These are phyloP conservation scores for Tylopilus plumbeoviolaceoides DNA, from an alignment of 768 basidiomycete species.

Conservation along the genomic window DNA sequence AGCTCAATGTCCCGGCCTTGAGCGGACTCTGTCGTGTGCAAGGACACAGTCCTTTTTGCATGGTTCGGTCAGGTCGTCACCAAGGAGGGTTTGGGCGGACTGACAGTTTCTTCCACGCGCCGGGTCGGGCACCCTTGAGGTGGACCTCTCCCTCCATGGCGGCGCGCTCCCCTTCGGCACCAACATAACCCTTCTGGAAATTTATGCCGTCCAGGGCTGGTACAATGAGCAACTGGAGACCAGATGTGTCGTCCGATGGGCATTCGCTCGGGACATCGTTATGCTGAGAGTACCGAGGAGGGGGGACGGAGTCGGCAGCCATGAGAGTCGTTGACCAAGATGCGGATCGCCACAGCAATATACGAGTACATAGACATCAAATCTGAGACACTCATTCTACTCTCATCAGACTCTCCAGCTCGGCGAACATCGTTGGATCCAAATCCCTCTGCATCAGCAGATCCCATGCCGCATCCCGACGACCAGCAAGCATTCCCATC, in stretches of 20 bases:
- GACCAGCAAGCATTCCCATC: conserved; percentile 68
- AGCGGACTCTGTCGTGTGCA: conserved; percentile 65
- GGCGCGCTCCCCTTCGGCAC: conserved; percentile 77
- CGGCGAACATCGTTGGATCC: conserved; percentile 70
- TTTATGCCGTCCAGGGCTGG: conserved; percentile 65
- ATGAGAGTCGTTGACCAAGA: conserved; percentile 12
- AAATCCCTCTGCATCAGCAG: conserved; percentile 69
- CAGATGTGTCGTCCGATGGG: conserved; percentile 19
- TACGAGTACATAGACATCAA: conserved; percentile 2
- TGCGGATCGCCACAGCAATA: conserved; percentile 11
- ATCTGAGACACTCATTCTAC: conserved; percentile 43
- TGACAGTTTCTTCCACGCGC: conserved; percentile 67
- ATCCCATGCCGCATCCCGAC: conserved; percentile 68
- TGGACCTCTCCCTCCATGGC: conserved; percentile 87
- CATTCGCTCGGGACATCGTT: conserved; percentile 24
- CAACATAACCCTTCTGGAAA: conserved; percentile 85
- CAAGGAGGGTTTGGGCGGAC: conserved; percentile 31
- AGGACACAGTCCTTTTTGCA: conserved; percentile 50
- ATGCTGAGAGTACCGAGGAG: conserved; percentile 59
- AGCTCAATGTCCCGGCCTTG: conserved; percentile 66
- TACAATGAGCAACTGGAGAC: conserved; percentile 68
- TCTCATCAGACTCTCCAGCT: conserved; percentile 74
- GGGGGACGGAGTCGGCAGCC: conserved; percentile 44
- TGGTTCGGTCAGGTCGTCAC: conserved; percentile 11
- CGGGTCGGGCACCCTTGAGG: conserved; percentile 62